These are phyloP conservation scores for Centella asiatica DNA, from an alignment of 129 eudicot genomes.

Conservation along the genomic window DNA sequence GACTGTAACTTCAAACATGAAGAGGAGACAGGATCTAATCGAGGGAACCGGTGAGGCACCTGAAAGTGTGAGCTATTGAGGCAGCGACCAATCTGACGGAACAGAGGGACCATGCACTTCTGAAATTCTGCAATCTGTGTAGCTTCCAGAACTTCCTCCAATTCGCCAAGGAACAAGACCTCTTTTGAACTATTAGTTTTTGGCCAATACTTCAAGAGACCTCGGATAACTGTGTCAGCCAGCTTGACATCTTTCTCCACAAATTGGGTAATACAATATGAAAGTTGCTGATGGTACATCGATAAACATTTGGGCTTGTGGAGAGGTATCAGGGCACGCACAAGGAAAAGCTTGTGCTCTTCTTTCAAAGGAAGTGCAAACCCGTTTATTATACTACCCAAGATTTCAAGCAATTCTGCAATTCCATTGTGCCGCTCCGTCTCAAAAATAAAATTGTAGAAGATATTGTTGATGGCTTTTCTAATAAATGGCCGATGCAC, in stretches of 20 bases:
- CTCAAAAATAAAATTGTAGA: conserved; percentile 41
- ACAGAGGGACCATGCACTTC: conserved; percentile 60
- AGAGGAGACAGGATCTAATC: neutral
- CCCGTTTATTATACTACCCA: conserved; percentile 59
- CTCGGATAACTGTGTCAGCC: conserved; percentile 55
- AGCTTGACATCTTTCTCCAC: conserved; percentile 62
- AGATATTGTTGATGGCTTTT: conserved; percentile 47
- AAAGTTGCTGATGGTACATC: conserved; percentile 59
- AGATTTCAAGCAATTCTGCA: conserved; percentile 47
- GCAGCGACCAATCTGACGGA: conserved; percentile 53
- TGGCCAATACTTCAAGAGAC: conserved; percentile 72
- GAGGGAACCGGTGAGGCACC: conserved; percentile 31
- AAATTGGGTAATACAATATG: conserved; percentile 64
- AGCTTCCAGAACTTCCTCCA: conserved; percentile 75
- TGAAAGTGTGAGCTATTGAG: conserved; percentile 72
- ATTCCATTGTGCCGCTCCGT: conserved; percentile 44
- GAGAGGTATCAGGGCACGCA: conserved; percentile 61
- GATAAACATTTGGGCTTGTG: conserved; percentile 57
- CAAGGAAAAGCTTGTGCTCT: conserved; percentile 52
- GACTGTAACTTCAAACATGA: neutral
- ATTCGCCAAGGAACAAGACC: conserved; percentile 56
- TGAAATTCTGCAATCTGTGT: conserved; percentile 61
- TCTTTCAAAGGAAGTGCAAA: conserved; percentile 55
- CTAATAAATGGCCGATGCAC: conserved; percentile 69
- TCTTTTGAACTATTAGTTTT: conserved; percentile 59